A percentile compares a stretch with the other conserved stretches of the same genome.
phyloP scores from a whole-genome alignment of 2,329 filamentous ascomycete species.

The Metarhizium brunneum region DNA sequence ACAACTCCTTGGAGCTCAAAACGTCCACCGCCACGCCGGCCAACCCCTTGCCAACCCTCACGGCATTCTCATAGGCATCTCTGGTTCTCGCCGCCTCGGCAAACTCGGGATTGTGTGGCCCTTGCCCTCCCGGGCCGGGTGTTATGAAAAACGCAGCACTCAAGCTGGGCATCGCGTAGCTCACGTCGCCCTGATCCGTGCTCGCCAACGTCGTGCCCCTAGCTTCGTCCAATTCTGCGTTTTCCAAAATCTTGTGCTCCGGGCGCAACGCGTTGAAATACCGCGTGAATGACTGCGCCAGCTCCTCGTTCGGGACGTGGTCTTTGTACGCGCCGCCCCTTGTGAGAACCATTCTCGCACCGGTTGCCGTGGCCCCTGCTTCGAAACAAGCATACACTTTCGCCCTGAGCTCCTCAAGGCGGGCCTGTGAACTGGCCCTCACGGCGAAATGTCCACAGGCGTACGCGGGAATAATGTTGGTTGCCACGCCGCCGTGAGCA shows the following conservation, averaged over 20 bases:
- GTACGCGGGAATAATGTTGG: slow-evolving; percentile 45
- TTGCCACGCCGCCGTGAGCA: slow-evolving; percentile 37
- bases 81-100: slow-evolving; percentile 38
- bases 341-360: slow-evolving; percentile 33
- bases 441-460: slow-evolving; percentile 35
- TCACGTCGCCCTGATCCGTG: slow-evolving; percentile 51
- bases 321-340: slow-evolving; percentile 37
- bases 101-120: slow-evolving; percentile 45
- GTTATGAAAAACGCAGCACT: slow-evolving; percentile 41
- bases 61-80: slow-evolving; percentile 30
- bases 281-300: slow-evolving; percentile 35
- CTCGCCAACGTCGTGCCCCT: slow-evolving; percentile 37
- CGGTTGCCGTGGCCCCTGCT: slow-evolving; percentile 28
- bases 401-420: slow-evolving; percentile 27
- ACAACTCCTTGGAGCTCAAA: neutral
- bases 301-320: slow-evolving; percentile 41
- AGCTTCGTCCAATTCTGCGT: slow-evolving; percentile 31
- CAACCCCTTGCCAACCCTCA: slow-evolving; percentile 31
- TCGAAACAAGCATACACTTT: slow-evolving; percentile 31
- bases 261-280: slow-evolving; percentile 32
- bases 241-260: slow-evolving; percentile 22
- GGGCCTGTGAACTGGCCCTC: slow-evolving; percentile 30
- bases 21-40: neutral
- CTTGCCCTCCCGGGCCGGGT: slow-evolving; percentile 21
- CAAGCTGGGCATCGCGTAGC: slow-evolving; percentile 46